A percentile compares a stretch with the other conserved stretches of the same genome.
Evolutionary conservation across 345 rosid genomes (phyloP).

Genomic region (Hibiscus syriacus): DNA sequence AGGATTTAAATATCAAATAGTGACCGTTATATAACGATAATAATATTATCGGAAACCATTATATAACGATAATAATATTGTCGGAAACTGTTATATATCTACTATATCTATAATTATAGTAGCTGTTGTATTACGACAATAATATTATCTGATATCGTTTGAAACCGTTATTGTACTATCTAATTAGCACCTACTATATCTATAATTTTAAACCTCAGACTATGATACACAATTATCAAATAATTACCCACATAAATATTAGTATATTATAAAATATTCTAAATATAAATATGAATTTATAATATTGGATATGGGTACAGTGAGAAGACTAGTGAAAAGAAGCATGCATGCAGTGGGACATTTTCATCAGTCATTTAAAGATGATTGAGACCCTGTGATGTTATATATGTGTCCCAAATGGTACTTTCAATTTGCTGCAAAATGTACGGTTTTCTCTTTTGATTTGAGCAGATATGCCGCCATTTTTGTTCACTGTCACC

Average conservation of each 20-base stretch:
- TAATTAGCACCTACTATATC: no score
- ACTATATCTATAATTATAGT: no score
- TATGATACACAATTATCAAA: conserved; percentile 95
- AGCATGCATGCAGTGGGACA: conserved; percentile 25
- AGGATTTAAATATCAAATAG: no score
- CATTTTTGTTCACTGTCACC: conserved; percentile 49
- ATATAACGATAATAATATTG: no score
- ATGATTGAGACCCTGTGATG: conserved; percentile 31
- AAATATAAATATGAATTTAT: not conserved
- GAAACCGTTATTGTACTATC: no score
- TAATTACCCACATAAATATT: conserved; percentile 17
- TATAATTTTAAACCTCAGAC: no score
- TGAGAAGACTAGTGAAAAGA: conserved; percentile 22
- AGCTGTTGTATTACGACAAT: no score
- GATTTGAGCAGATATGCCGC: conserved; percentile 75
- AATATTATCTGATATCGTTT: no score
- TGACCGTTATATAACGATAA: no score
- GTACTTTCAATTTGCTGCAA: conserved; percentile 4
- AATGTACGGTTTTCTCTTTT: conserved; percentile 21
- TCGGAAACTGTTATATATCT: no score
- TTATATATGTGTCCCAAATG: not conserved
- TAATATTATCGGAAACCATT: no score
- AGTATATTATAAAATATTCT: not conserved
- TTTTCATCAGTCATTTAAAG: conserved; percentile 18
- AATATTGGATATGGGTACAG: not conserved